These are phyloP conservation scores for Ramaria sp. DNA, from an alignment of 768 basidiomycete species.

Conservation along the genomic window DNA sequence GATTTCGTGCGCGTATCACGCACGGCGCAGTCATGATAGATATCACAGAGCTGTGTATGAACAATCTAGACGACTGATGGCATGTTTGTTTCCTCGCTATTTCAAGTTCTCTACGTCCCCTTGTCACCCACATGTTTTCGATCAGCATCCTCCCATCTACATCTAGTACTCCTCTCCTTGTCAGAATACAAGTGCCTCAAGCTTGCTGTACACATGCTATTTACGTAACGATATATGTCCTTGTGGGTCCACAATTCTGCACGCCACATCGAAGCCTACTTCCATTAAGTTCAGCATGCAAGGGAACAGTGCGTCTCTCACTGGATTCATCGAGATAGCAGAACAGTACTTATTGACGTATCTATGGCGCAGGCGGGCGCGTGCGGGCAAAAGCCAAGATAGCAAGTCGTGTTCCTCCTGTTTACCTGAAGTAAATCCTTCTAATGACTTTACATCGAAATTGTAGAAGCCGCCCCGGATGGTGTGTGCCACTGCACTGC, in stretches of 20 bases:
- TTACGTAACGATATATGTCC: background rate
- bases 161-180: background rate
- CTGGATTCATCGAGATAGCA: background rate
- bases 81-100: background rate
- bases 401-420: conserved; percentile 2
- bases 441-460: background rate
- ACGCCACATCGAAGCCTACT: background rate
- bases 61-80: no score
- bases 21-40: background rate
- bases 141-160: background rate
- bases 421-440: no score
- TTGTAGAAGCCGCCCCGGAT: background rate
- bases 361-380: background rate
- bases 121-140: background rate
- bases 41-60: background rate
- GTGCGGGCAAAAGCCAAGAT: conserved; percentile 9
- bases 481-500: no score
- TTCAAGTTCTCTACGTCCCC: background rate
- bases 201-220: no score
- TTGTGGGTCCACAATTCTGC: background rate
- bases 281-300: no score
- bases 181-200: no score
- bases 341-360: no score
- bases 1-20: conserved; percentile 44
- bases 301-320: background rate